phyloP scores from a whole-genome alignment of 1,284 basidiomycete species.

The Rhodotorula sp. region DNA sequence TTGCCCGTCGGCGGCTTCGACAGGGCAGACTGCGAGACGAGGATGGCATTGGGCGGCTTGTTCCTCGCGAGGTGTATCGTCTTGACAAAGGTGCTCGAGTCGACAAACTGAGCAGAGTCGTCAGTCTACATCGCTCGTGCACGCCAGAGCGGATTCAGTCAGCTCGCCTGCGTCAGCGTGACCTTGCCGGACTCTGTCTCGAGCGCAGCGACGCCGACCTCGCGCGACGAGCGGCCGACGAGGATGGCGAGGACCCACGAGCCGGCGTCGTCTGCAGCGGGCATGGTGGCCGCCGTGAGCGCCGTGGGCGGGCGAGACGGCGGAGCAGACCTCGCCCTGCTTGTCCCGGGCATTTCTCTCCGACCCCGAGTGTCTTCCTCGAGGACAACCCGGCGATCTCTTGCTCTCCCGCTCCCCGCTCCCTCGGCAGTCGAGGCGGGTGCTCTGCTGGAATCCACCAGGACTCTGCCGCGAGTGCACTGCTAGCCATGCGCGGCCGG shows the following conservation, averaged over 20 bases:
- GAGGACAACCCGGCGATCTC: too few relatives aligned
- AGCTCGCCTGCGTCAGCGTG: conserved; percentile 41
- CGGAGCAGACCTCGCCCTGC: background rate
- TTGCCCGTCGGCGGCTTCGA: conserved; percentile 7
- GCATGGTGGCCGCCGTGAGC: conserved; percentile 1
- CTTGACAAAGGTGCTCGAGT: conserved; percentile 67
- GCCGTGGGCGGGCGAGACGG: conserved; percentile 12
- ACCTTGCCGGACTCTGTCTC: conserved; percentile 36
- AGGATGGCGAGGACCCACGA: conserved; percentile 40
- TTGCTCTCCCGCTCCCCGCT: too few relatives aligned
- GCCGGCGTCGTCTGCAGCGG: background rate
- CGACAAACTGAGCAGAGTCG: conserved; percentile 26
- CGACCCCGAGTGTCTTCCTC: too few relatives aligned
- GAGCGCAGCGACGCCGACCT: conserved; percentile 43
- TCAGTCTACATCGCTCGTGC: too few relatives aligned
- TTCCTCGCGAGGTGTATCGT: conserved; percentile 81
- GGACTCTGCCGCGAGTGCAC: background rate
- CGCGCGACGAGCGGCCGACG: conserved; percentile 38
- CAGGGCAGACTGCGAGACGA: conserved; percentile 77
- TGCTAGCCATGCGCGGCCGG: background rate
- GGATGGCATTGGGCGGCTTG: conserved; percentile 67
- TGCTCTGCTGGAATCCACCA: too few relatives aligned
- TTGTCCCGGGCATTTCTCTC: background rate
- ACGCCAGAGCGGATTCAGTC: too few relatives aligned
- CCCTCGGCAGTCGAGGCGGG: too few relatives aligned